These are phyloP conservation scores for Puya raimondii DNA, from an alignment of 176 grass and related monocot species.

Conservation along the genomic window DNA sequence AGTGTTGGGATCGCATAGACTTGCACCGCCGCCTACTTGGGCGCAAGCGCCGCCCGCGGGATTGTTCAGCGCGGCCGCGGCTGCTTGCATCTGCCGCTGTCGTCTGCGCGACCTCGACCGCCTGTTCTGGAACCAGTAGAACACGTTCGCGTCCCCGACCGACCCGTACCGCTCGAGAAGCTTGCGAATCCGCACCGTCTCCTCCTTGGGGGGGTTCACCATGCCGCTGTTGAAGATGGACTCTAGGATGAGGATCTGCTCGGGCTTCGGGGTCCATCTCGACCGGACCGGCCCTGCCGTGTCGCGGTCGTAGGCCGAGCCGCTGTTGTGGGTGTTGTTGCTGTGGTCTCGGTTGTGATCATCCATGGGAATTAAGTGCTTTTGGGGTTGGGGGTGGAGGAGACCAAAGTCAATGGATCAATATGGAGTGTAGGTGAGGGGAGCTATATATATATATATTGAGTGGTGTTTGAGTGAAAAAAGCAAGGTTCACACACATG, in stretches of 20 bases:
- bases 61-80: constrained; percentile 16
- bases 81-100: constrained; percentile 95
- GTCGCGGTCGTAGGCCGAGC: not conserved
- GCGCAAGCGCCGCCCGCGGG: not conserved
- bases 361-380: not conserved
- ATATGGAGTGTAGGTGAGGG: not conserved
- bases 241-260: constrained; percentile 96
- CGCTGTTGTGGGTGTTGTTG: not conserved
- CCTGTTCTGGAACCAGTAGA: constrained; percentile 99
- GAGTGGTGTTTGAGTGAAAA: not conserved
- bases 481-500: not conserved
- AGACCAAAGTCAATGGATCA: constrained; percentile 1
- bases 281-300: constrained; percentile 57
- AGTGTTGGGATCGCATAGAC: constrained; percentile 11
- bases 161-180: constrained; percentile 80
- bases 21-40: constrained; percentile 11
- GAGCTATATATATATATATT: not conserved
- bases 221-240: constrained; percentile 97
- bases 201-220: constrained; percentile 93
- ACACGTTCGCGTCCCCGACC: constrained; percentile 88
- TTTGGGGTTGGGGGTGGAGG: not conserved
- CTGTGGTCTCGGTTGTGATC: not conserved
- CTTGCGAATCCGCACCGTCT: constrained; percentile 87
- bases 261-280: constrained; percentile 85
- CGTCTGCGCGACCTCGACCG: constrained; percentile 76